A percentile compares a stretch with the other conserved stretches of the same genome.
Evolutionary conservation across 139 green algal species (phyloP).

Genomic region (Nannochloris sp.): DNA sequence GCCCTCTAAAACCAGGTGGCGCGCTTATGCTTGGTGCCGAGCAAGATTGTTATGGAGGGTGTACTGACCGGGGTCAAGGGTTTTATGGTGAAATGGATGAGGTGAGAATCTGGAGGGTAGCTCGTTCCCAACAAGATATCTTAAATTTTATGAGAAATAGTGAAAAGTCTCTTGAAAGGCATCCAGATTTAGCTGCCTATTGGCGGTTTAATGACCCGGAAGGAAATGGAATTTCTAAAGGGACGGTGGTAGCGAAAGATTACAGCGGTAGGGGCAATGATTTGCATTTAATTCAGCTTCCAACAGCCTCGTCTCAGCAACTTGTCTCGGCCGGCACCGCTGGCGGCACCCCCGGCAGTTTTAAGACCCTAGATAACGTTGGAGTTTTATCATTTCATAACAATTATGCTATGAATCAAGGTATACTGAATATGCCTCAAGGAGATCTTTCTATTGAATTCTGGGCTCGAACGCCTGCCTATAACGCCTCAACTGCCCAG

Average conservation of each 20-base stretch:
- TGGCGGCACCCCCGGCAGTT: not conserved
- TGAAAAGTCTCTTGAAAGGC: slow-evolving; percentile 30
- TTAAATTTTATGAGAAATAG: slow-evolving; percentile 53
- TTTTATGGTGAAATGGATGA: slow-evolving; percentile 82
- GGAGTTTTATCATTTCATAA: slow-evolving; percentile 61
- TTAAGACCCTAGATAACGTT: slow-evolving; percentile 12
- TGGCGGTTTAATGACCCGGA: slow-evolving; percentile 82
- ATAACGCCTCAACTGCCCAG: not conserved
- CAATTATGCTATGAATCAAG: slow-evolving; percentile 67
- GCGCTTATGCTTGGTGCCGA: slow-evolving; percentile 79
- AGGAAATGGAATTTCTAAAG: slow-evolving; percentile 26
- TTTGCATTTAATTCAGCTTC: slow-evolving; percentile 50
- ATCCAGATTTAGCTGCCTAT: slow-evolving; percentile 65
- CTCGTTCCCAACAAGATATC: slow-evolving; percentile 67
- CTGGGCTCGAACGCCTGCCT: slow-evolving; percentile 56
- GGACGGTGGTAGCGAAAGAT: slow-evolving; percentile 47
- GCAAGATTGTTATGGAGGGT: slow-evolving; percentile 86
- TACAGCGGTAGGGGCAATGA: slow-evolving; percentile 61
- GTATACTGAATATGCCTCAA: slow-evolving; percentile 43
- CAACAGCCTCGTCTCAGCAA: slow-evolving; percentile 11
- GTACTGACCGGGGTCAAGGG: slow-evolving; percentile 64
- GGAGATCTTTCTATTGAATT: slow-evolving; percentile 71
- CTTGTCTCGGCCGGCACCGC: slow-evolving; percentile 17
- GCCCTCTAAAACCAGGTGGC: slow-evolving; percentile 49
- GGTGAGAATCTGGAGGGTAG: slow-evolving; percentile 63